These are phyloP conservation scores for Fragaria iinumae DNA, from an alignment of 306 rosid genomes.

Conservation along the genomic window DNA sequence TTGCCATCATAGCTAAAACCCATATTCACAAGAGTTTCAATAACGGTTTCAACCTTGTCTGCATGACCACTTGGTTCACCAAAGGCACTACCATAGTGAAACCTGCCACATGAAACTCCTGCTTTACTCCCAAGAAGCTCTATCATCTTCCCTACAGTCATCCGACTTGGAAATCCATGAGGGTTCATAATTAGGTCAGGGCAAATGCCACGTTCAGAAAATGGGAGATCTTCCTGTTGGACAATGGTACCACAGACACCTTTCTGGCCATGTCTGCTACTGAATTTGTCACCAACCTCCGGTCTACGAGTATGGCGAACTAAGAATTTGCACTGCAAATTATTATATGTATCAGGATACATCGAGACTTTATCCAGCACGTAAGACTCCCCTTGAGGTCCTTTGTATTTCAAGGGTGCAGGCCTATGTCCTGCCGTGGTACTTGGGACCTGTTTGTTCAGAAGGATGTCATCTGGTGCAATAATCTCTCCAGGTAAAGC, in stretches of 20 bases:
- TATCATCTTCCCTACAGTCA: constrained; percentile 98
- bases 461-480: constrained; percentile 53
- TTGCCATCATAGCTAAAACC: constrained; percentile 89
- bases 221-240: constrained; percentile 93
- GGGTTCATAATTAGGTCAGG: constrained; percentile 98
- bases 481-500: constrained; percentile 90
- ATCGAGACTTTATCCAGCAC: constrained; percentile 85
- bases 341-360: constrained; percentile 64
- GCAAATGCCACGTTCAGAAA: constrained; percentile 92
- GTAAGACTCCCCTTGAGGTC: constrained; percentile 65
- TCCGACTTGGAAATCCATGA: constrained; percentile 98
- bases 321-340: constrained; percentile 59
- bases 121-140: constrained; percentile 97
- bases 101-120: constrained; percentile 92
- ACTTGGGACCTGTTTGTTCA: constrained; percentile 62
- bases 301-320: constrained; percentile 94
- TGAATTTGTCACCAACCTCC: constrained; percentile 96
- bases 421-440: constrained; percentile 47
- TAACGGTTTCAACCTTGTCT: constrained; percentile 83
- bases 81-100: constrained; percentile 96
- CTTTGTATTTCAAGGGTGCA: constrained; percentile 45
- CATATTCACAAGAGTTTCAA: constrained; percentile 72
- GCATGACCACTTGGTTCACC: constrained; percentile 98
- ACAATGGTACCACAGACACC: constrained; percentile 97
- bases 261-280: constrained; percentile 99